phyloP scores from a whole-genome alignment of 1,284 basidiomycete species.

The Peniophora sp. region DNA sequence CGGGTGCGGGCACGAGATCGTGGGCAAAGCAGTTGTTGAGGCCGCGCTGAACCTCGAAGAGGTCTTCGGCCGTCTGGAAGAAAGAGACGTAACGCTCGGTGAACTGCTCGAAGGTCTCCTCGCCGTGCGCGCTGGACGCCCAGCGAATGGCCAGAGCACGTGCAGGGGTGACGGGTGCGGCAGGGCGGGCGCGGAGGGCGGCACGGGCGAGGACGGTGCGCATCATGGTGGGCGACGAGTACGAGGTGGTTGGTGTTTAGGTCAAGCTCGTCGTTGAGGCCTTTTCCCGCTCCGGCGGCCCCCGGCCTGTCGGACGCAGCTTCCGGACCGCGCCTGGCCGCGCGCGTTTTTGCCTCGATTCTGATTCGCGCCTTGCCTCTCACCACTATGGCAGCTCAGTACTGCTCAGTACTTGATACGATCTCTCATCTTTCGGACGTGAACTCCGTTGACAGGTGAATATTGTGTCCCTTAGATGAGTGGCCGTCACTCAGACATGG shows the following conservation, averaged over 20 bases:
- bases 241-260: conserved; percentile 4
- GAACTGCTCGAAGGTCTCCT: conserved; percentile 93
- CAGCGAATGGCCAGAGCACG: conserved; percentile 37
- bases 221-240: conserved; percentile 22
- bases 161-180: conserved; percentile 21
- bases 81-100: conserved; percentile 90
- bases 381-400: too few relatives aligned
- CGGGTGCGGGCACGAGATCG: conserved; percentile 89
- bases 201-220: conserved; percentile 41
- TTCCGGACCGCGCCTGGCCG: too few relatives aligned
- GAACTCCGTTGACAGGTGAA: too few relatives aligned
- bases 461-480: too few relatives aligned
- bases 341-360: too few relatives aligned
- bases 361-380: too few relatives aligned
- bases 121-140: conserved; percentile 52
- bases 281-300: neutral
- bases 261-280: too few relatives aligned
- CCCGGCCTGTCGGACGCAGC: neutral
- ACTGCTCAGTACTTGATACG: too few relatives aligned
- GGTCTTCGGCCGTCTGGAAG: conserved; percentile 88
- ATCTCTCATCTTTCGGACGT: too few relatives aligned
- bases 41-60: conserved; percentile 96
- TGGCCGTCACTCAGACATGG: too few relatives aligned
- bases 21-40: conserved; percentile 99
- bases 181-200: conserved; percentile 48